phyloP scores from a whole-genome alignment of 2,329 filamentous ascomycete species.

The Furcasterigmium furcatum region DNA sequence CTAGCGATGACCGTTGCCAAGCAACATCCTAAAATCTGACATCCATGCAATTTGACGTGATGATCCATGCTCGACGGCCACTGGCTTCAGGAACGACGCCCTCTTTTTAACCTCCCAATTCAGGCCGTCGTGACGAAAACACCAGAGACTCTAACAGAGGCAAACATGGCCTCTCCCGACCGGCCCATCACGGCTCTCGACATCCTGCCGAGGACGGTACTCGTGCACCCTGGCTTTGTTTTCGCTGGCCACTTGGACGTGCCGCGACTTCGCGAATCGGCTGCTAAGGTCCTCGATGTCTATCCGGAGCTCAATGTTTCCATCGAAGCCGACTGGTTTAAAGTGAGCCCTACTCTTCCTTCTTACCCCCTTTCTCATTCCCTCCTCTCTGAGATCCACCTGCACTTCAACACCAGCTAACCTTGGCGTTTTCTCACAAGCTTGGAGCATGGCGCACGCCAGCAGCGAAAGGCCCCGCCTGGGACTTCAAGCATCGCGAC shows the following conservation, averaged over 20 bases:
- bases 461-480: neutral
- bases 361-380: neutral
- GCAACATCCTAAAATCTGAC: too few species aligned
- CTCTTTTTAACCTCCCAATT: too few species aligned
- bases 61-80: too few species aligned
- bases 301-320: neutral
- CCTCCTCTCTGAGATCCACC: too few species aligned
- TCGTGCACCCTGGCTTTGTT: neutral
- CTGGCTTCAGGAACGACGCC: too few species aligned
- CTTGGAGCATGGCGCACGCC: neutral
- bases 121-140: too few species aligned
- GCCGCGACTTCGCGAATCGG: neutral
- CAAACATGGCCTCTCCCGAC: neutral
- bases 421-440: neutral
- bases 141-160: too few species aligned
- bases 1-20: too few species aligned
- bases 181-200: neutral
- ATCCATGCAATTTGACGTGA: too few species aligned
- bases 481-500: neutral
- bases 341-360: neutral
- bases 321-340: neutral
- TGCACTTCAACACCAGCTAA: neutral
- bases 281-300: neutral
- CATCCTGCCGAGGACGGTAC: neutral
- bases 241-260: neutral